Conservation (phyloP, 148 eudicot species). For the Suaeda aralocaspica region DNA sequence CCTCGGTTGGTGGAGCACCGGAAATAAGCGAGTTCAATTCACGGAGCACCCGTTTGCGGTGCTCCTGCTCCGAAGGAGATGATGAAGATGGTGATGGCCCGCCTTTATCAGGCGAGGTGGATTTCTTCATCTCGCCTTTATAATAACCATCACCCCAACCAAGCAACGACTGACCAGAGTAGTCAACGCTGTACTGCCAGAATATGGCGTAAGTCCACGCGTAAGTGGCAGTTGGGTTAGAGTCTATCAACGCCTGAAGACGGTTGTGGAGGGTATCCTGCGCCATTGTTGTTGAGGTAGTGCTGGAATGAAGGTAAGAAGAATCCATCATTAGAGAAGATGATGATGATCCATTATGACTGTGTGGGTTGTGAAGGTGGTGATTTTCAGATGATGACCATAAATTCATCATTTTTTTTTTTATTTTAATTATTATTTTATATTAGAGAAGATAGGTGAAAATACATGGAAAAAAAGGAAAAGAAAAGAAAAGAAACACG, state of each 20-base stretch:
- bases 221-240: constrained; percentile 17
- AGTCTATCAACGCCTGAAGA: constrained; percentile 66
- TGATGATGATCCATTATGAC: neutral
- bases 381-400: constrained; percentile 11
- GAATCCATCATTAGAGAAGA: constrained; percentile 33
- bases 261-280: constrained; percentile 74
- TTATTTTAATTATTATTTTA: constrained; percentile 5
- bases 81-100: neutral
- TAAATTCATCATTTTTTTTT: constrained; percentile 35
- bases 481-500: constrained; percentile 28
- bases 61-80: constrained; percentile 48
- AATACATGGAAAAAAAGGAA: constrained; percentile 42
- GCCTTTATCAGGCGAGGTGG: constrained; percentile 3
- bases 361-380: neutral
- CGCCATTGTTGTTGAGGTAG: constrained; percentile 15
- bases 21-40: constrained; percentile 78
- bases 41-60: constrained; percentile 66
- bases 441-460: constrained; percentile 23
- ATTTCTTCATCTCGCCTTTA: constrained; percentile 44
- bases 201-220: constrained; percentile 89
- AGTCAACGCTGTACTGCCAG: constrained; percentile 64
- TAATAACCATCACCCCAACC: constrained; percentile 96
- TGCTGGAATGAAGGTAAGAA: constrained; percentile 27
- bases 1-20: constrained; percentile 28
- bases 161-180: constrained; percentile 32